Evolutionary conservation across 306 rosid species (phyloP).

Genomic region (Herpetospermum pedunculosum): DNA sequence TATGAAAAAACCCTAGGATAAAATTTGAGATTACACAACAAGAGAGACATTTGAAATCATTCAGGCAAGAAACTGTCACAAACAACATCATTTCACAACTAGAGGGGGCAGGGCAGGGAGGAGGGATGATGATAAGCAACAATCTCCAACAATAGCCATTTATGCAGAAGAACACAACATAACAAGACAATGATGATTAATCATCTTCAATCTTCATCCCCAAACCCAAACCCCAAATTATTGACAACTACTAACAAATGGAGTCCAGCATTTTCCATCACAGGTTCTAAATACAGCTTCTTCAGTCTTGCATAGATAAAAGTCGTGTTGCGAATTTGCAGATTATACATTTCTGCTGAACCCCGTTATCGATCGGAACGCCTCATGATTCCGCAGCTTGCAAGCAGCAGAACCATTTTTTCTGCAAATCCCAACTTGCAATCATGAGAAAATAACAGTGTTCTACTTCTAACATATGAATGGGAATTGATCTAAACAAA

Average conservation of each 20-base stretch:
- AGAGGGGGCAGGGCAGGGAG: background rate
- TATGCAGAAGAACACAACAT: slow-evolving; percentile 4
- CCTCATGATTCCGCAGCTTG: slow-evolving; percentile 37
- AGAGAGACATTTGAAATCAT: slow-evolving; percentile 1
- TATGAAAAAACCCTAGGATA: background rate
- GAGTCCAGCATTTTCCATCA: slow-evolving; percentile 9
- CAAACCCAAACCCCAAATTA: background rate
- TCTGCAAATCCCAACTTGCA: slow-evolving; percentile 26
- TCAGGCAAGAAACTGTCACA: background rate
- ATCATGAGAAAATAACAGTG: background rate
- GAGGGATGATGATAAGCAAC: background rate
- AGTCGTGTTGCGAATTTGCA: background rate
- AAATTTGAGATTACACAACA: background rate
- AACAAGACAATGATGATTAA: slow-evolving; percentile 1
- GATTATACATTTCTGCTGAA: slow-evolving; percentile 1
- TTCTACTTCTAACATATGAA: background rate
- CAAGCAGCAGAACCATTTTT: slow-evolving; percentile 83
- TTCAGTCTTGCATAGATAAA: background rate
- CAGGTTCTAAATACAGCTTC: slow-evolving; percentile 12
- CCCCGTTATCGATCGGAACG: background rate
- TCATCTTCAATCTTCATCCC: slow-evolving; percentile 1
- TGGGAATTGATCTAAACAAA: background rate
- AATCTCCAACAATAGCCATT: slow-evolving; percentile 5
- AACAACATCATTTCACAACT: slow-evolving; percentile 8
- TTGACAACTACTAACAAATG: slow-evolving; percentile 2